Base-by-base conservation (phyloP, 805 yeast genomes). In the Cyberlindnera veronae region DNA sequence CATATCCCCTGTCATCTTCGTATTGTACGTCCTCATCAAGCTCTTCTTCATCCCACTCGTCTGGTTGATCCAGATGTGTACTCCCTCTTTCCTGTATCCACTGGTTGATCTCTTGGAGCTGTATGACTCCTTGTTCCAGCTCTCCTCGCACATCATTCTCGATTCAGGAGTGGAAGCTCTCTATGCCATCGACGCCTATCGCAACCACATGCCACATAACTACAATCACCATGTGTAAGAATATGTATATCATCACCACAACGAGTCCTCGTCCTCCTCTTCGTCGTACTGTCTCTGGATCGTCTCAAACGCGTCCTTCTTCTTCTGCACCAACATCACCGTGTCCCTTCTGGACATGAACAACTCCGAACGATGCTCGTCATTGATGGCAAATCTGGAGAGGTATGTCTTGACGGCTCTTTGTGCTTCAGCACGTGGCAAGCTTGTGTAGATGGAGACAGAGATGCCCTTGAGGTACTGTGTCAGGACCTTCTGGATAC, bases 231-330 rank as follows among this genome's bases (percentile, higher is more conserved):
- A n/a, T n/a, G n/a, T n/a, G n/a, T 29, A 6, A 29, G 7, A 15
- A 9, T 13, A 15, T 29, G 8, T 16, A 14, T 8, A 14, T 16
- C 8, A 6, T 53, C 42, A 58, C 62, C 62, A 59, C n/a, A 57
- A 32, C 16, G 58, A 43, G 33, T 45, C 51, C 27, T 55, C 61
- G 13, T 60, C 64, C 19, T 60, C 63, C 40, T 58, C 60, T 34
- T 57, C 58, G 37, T 54, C 63, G 24, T 47, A 54, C 36, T 56
- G 57, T 29, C 49, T 37, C 36, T 57, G 62, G 32, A 57, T 28
- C 14, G 50, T 49, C 31, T 44, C 46, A 32, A 54, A 57, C 29
- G 39, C 35, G 10, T 38, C 36, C 10, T 45, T 41, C n/a, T 49
- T 41, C 26, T 19, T 35, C 18, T 28, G 4, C 10, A 44, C 46